Base-by-base conservation (phyloP, 345 rosid species). In the Aquilaria yunnanensis region DNA sequence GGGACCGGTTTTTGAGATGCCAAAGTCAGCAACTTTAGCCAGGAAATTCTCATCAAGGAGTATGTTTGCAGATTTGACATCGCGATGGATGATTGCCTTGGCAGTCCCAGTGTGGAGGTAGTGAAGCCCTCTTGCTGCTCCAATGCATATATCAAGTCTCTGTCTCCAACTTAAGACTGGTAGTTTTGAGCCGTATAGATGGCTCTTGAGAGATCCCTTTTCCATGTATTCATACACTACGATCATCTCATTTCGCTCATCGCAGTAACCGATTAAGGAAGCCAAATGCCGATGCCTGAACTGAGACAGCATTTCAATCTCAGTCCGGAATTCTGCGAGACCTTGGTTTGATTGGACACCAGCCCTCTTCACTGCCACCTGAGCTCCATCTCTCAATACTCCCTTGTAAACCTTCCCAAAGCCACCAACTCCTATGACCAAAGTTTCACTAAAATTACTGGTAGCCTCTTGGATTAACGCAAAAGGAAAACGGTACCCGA, bases 21-120 rank as follows among this genome's bases (percentile, higher is more conserved):
- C 94, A 46, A 87, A 87, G 50, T 87, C 88, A 12, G 94, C 88
- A 56, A 87, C 94, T 67, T 87, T 87, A 9, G 94, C 90, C 80
- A 81, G 79, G 62, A 82, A 74, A 57, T 72, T 84, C 61, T 82
- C 88, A 47, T 86, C 88, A 1, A 86, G 75, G 5, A 86, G 73
- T 59, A 86, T 84, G 67, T 87, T 87, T 10, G 94, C 89, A 0
- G 90, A 80, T 66, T 87, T 87, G 48, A 87, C 94, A 67, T 87
- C 90, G 0, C 90, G 83, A 58, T 87, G 94, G 37, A 87, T 87
- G 62, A 87, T 73, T 1, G 82, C 78, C 70, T 72, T 81, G 6
- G 88, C 10, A 0, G 88, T 80, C 50, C 94, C 86, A 0, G 94
- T 87, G 61, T 87, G 94, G 48, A 87, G 94, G 69, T 87, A 87